Conservation (phyloP, 768 basidiomycete species). For the Infundibulicybe gibba region DNA sequence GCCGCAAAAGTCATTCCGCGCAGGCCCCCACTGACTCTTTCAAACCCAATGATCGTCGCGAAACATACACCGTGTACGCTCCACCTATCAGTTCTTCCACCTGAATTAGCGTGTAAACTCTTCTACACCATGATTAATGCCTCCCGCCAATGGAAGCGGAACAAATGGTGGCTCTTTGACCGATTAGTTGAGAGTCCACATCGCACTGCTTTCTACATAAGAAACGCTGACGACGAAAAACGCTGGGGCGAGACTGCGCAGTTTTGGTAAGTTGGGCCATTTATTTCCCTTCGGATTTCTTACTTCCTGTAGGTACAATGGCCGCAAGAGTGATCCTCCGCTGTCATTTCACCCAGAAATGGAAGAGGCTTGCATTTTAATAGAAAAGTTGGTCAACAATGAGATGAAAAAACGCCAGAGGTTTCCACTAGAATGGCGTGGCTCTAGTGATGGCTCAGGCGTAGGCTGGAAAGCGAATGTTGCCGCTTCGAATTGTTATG, state of each 20-base stretch:
- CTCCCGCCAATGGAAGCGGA: conserved; percentile 61
- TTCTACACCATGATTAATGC: conserved; percentile 70
- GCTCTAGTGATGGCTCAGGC: conserved; percentile 14
- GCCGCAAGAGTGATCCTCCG: conserved; percentile 56
- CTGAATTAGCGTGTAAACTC: conserved; percentile 69
- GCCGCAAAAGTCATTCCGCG: conserved; percentile 29
- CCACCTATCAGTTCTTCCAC: conserved; percentile 65
- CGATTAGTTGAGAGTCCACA: conserved; percentile 81
- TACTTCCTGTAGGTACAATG: conserved; percentile 66
- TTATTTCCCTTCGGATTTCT: background rate
- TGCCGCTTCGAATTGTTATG: conserved; percentile 82
- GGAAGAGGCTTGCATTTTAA: conserved; percentile 74
- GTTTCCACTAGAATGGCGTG: conserved; percentile 67
- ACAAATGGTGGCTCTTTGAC: conserved; percentile 86
- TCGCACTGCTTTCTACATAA: conserved; percentile 72
- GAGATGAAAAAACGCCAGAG: conserved; percentile 61
- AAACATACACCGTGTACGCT: conserved; percentile 74
- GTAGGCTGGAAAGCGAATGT: conserved; percentile 75
- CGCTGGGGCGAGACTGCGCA: conserved; percentile 71
- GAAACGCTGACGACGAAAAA: conserved; percentile 43
- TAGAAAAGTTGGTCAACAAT: conserved; percentile 69
- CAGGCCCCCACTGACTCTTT: conserved; percentile 59
- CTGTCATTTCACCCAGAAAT: conserved; percentile 57
- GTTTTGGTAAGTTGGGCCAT: conserved; percentile 52
- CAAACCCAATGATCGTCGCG: conserved; percentile 60